phyloP scores from a whole-genome alignment of 192 early-diverging fungal species.

The Coemansia sp. region DNA sequence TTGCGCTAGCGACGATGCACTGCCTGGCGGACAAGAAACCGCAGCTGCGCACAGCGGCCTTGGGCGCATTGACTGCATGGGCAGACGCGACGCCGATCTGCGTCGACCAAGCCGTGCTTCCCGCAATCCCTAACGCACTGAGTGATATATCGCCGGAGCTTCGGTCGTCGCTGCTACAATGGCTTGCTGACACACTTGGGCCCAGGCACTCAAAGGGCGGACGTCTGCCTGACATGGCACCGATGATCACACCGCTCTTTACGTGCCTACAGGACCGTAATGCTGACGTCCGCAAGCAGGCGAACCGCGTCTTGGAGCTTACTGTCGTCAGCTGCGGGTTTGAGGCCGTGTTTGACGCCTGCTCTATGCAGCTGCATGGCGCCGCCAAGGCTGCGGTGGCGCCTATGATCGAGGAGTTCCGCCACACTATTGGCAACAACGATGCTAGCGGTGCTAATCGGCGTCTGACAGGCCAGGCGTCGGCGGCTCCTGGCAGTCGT shows the following conservation, averaged over 20 bases:
- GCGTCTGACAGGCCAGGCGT: conserved; percentile 5
- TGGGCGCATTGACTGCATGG: conserved; percentile 71
- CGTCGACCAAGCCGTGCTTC: conserved; percentile 66
- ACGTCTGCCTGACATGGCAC: conserved; percentile 58
- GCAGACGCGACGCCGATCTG: conserved; percentile 54
- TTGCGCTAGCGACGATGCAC: conserved; percentile 67
- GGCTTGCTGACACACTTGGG: conserved; percentile 64
- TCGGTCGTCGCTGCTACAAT: conserved; percentile 83
- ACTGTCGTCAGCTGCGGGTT: conserved; percentile 70
- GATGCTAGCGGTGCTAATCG: conserved; percentile 3
- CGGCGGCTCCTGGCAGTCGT: neutral
- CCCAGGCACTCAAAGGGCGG: conserved; percentile 31
- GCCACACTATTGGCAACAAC: conserved; percentile 38
- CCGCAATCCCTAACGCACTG: conserved; percentile 61
- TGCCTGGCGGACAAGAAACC: conserved; percentile 89
- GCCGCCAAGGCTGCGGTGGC: conserved; percentile 67
- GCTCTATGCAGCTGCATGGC: conserved; percentile 68
- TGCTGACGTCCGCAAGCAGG: conserved; percentile 84
- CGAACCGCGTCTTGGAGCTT: conserved; percentile 64
- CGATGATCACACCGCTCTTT: conserved; percentile 67
- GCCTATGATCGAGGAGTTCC: conserved; percentile 70
- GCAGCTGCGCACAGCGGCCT: conserved; percentile 72
- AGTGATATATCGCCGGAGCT: conserved; percentile 79
- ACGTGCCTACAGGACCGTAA: conserved; percentile 86
- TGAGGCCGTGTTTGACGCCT: conserved; percentile 64